Percentiles rank a stretch among this genome's conserved stretches.
Conservation (phyloP, 768 basidiomycete genomes). For the Clathrus columnatus region DNA sequence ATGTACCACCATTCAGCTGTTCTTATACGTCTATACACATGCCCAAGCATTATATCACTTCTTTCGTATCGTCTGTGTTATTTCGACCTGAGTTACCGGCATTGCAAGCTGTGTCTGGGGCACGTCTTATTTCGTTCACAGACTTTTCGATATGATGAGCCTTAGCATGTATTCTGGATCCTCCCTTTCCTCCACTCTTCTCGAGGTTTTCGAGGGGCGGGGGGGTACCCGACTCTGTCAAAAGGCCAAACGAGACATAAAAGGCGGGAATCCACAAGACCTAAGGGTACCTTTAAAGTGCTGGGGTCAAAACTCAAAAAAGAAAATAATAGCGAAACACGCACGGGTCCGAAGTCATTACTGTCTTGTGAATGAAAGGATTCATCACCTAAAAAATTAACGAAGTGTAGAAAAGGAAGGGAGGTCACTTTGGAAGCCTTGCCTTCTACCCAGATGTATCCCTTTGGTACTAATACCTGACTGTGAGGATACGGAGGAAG, state of each 20-base stretch:
- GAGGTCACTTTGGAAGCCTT: conserved; percentile 11
- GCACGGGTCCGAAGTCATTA: conserved; percentile 63
- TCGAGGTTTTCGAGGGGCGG: neutral
- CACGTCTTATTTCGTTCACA: no score
- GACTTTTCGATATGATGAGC: no score
- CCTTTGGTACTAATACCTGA: conserved; percentile 46
- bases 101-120: no score
- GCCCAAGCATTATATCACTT: no score
- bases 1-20: no score
- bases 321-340: conserved; percentile 14
- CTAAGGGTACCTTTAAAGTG: conserved; percentile 19
- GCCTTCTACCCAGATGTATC: conserved; percentile 75
- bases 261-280: conserved; percentile 22
- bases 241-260: conserved; percentile 23
- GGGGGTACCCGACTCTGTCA: conserved; percentile 20
- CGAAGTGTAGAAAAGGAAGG: neutral
- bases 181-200: no score
- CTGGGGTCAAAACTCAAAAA: neutral
- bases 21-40: no score
- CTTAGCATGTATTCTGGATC: no score
- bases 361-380: conserved; percentile 61
- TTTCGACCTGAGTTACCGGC: no score
- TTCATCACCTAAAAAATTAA: conserved; percentile 44
- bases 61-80: no score
- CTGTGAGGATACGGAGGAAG: conserved; percentile 57